Conservation (phyloP, 768 basidiomycete species). For the Neoboletus brunneissimus region DNA sequence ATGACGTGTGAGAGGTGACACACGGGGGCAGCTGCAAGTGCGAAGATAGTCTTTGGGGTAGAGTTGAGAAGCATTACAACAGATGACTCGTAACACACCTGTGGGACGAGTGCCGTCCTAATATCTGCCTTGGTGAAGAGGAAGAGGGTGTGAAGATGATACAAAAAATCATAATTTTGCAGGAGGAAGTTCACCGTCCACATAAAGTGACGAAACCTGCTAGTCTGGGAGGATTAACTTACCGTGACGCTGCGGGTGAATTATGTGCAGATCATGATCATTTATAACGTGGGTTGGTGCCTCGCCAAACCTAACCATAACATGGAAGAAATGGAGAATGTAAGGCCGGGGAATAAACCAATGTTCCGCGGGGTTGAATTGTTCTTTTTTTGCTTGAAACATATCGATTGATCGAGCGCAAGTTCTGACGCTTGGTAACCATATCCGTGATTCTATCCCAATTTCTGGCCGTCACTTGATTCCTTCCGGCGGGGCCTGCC, state of each 20-base stretch:
- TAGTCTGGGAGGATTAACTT: not conserved
- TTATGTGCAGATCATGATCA: not conserved
- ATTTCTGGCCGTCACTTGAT: not conserved
- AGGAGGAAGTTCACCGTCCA: not conserved
- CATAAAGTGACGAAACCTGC: not conserved
- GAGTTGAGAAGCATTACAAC: not conserved
- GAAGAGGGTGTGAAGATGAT: slow-evolving; percentile 21
- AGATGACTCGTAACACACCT: slow-evolving; percentile 6
- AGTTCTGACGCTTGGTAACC: not conserved
- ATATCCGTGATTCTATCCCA: not conserved
- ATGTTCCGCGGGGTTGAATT: too few species aligned
- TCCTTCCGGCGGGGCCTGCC: not conserved
- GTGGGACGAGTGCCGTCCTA: slow-evolving; percentile 15
- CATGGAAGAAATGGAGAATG: not conserved
- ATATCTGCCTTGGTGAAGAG: slow-evolving; percentile 26
- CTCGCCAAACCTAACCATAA: not conserved
- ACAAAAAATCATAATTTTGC: not conserved
- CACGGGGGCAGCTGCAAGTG: slow-evolving; percentile 24
- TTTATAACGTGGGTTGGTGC: slow-evolving; percentile 1
- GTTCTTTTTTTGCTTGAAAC: not conserved
- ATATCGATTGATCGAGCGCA: too few species aligned
- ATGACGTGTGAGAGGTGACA: slow-evolving; percentile 8
- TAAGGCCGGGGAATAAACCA: too few species aligned
- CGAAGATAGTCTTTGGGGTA: slow-evolving; percentile 30
- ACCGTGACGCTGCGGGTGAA: not conserved